Evolutionary conservation across 2,329 filamentous ascomycete genomes (phyloP), one percentile per base, ranked within the genome.

Genomic region (Venturia effusa): DNA sequence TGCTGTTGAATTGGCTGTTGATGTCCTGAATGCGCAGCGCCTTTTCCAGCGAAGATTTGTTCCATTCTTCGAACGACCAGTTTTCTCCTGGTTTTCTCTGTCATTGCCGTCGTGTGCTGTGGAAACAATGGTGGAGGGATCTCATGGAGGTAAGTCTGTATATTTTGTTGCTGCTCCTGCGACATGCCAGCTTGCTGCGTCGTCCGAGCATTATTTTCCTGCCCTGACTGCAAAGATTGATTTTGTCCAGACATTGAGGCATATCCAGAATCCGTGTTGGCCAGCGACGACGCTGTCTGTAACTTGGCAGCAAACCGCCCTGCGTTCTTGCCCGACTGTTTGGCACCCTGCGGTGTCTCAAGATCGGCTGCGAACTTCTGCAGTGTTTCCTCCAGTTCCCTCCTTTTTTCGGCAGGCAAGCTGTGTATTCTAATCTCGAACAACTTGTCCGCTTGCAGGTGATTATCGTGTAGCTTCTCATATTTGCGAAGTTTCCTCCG

Each of bases 361-460:
- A 92, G 79, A 32, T 79, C 83, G 1, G 84, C 80, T 1, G 87
- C 86, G 67, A 93, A 92, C 60, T 86, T 84, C 63, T 86, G 83
- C 11, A 96, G 75, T 0, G 86, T 85, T 7, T 86, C 83, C 71
- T 95, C 90, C 24, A 95, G 74, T 67, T 94, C 89, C 64, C 85
- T 81, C 74, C 88, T 91, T 76, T 91, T 92, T 61, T 84, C 81
- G 59, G 84, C 80, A 0, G 88, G 83, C 48, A 95, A 74, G 0
- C 87, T 85, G 68, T 94, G 89, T 37, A 92, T 83, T 68, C 89
- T 88, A 66, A 96, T 85, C 72, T 95, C 91, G 68, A 96, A 93
- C 0, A 95, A 75, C 71, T 89, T 91, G 37, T 95, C 89, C 59
- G 87, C 84, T 40, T 86, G 83, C 61, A 92, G 75, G 67, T 87